These are phyloP conservation scores for Blastocrithidia nonstop DNA, from an alignment of 208 protist species.

Conservation along the genomic window DNA sequence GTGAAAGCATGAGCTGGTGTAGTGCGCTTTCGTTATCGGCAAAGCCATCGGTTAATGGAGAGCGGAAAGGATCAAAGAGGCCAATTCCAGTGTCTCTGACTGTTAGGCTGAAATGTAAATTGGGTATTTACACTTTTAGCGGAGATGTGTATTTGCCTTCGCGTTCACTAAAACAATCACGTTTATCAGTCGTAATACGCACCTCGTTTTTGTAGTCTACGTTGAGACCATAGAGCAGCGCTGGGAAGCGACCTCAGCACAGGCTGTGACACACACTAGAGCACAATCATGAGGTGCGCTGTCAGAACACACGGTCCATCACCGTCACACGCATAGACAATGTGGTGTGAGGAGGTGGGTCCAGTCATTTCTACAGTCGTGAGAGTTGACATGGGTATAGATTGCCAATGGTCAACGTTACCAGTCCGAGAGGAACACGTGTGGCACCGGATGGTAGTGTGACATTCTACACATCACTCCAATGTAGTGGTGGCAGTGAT, in stretches of 20 bases:
- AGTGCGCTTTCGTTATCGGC: constrained; percentile 75
- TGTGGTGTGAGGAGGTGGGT: constrained; percentile 61
- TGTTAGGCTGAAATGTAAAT: constrained; percentile 28
- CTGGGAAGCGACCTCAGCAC: constrained; percentile 60
- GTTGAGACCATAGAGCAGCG: constrained; percentile 64
- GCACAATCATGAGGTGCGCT: constrained; percentile 63
- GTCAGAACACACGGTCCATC: constrained; percentile 73
- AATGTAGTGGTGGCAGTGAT: constrained; percentile 24
- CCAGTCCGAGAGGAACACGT: constrained; percentile 45
- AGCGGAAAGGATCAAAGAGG: constrained; percentile 27
- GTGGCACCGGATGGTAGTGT: too few species aligned
- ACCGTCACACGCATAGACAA: constrained; percentile 55
- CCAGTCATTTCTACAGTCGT: constrained; percentile 25
- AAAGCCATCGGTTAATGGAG: constrained; percentile 54
- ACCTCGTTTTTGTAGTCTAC: constrained; percentile 50
- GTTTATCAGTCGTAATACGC: constrained; percentile 19
- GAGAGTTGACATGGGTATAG: constrained; percentile 44
- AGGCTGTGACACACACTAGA: constrained; percentile 51
- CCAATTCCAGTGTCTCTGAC: constrained; percentile 45
- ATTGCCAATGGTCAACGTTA: constrained; percentile 56
- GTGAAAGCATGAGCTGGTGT: constrained; percentile 42
- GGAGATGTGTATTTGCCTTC: constrained; percentile 26
- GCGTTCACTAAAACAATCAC: constrained; percentile 19
- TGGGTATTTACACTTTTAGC: constrained; percentile 37
- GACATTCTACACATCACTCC: too few species aligned